Evolutionary conservation across 768 basidiomycete species (phyloP), one percentile per base, ranked within the genome.

Genomic region (Naganishia friedmannii): DNA sequence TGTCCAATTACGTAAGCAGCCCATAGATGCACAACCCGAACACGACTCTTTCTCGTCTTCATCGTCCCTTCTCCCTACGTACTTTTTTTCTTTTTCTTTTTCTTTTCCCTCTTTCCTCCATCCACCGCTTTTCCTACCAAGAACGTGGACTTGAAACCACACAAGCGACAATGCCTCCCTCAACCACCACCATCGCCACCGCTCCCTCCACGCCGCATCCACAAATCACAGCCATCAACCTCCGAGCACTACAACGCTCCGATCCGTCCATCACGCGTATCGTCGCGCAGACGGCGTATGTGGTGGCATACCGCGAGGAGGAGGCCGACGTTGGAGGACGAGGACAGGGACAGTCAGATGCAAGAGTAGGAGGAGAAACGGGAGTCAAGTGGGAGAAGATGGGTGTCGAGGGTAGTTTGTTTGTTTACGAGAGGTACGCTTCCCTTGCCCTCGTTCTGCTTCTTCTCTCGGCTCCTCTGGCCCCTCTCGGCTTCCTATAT

Each of bases 331-430:
- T n/a, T 26, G 34, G 67, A 57, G 23, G 68, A 42, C 7, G 42
- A 42, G 42, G 42, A 42, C 7, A 42, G 15, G 42, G 42, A 37
- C 34, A 37, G 34, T 37, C 34, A 37, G 34, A 37, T 4, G 34
- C 6, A 42, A 42, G 42, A 42, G 42, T 5, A 42, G 42, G 15
- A 15, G 42, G 15, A 42, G 42, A 15, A 15, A 42, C 9, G 7
- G 42, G 15, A 8, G 42, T 10, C 15, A 42, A 48, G 4, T 76
- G 75, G 75, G 71, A 69, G 21, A 76, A 76, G 65, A 68, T 71
- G 54, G 75, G 75, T 23, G 70, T 73, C 19, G 75, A 76, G 53
- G 75, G 75, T 21, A 72, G 68, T 23, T 54, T 76, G 68, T 76
- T 74, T 55, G 66, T 76, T 26, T 76, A 66, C 53, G 53, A 65